Percentiles rank a stretch among this genome's conserved stretches.
These are phyloP conservation scores for Wickerhamomyces strasburgensis DNA, from an alignment of 805 yeast genomes.

Conservation along the genomic window DNA sequence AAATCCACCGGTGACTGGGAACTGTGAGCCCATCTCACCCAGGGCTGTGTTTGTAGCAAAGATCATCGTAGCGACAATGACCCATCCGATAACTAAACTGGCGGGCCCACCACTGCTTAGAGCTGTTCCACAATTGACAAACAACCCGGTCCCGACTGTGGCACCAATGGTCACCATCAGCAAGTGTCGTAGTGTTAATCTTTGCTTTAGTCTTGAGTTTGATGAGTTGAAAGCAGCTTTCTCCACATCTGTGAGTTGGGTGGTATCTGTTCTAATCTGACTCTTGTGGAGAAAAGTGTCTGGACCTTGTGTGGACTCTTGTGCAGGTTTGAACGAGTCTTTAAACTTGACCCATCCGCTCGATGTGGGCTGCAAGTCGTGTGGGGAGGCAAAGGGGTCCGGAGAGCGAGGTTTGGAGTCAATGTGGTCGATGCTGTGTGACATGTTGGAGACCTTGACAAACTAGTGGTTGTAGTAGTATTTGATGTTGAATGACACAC, in stretches of 20 bases:
- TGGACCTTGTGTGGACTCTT: conserved; percentile 7
- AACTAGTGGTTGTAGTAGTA: too few species aligned
- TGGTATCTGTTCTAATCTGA: conserved; percentile 7
- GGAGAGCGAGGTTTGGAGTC: not conserved
- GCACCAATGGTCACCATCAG: conserved; percentile 81
- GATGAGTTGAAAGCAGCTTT: conserved; percentile 26
- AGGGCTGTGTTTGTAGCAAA: conserved; percentile 51
- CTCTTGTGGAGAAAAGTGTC: conserved; percentile 11
- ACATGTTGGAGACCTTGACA: not conserved
- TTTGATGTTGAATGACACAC: too few species aligned
- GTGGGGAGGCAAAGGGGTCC: not conserved
- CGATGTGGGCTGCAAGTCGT: not conserved
- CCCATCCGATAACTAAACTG: conserved; percentile 41
- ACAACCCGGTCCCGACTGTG: conserved; percentile 74
- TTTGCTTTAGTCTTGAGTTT: conserved; percentile 27
- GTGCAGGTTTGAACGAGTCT: conserved; percentile 15
- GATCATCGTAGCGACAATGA: conserved; percentile 50
- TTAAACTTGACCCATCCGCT: conserved; percentile 11
- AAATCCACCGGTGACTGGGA: conserved; percentile 51
- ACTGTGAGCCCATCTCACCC: conserved; percentile 49
- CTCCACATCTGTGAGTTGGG: conserved; percentile 9
- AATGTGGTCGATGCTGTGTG: not conserved
- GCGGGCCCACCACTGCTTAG: conserved; percentile 69
- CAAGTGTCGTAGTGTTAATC: conserved; percentile 49
- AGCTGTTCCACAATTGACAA: conserved; percentile 73